Conservation (phyloP, 495 filamentous ascomycete genomes). For the Penicillium verhagenii region DNA sequence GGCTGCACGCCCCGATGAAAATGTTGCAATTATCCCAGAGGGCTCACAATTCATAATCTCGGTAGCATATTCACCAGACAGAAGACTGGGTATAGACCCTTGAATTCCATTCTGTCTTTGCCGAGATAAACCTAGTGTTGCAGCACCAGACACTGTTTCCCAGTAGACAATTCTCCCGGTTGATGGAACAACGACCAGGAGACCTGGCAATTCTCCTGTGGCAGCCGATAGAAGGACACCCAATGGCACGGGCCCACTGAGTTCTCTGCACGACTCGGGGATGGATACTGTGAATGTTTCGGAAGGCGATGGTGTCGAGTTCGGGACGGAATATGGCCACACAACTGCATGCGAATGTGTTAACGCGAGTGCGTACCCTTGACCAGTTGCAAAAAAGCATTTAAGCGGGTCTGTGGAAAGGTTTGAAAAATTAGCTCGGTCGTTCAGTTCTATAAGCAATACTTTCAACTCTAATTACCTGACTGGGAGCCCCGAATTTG, state of each 20-base stretch:
- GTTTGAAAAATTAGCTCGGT: background rate
- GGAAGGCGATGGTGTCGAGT: conserved; percentile 56
- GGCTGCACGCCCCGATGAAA: conserved; percentile 80
- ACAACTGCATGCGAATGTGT: conserved; percentile 78
- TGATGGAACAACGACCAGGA: conserved; percentile 78
- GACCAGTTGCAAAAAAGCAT: conserved; percentile 62
- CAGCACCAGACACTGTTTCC: conserved; percentile 86
- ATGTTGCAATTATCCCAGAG: conserved; percentile 77
- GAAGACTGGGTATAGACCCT: conserved; percentile 65
- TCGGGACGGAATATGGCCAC: conserved; percentile 71
- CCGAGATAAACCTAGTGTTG: conserved; percentile 69
- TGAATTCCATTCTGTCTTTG: conserved; percentile 78
- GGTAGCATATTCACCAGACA: conserved; percentile 72
- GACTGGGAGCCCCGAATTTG: conserved; percentile 60
- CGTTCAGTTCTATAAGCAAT: conserved; percentile 8
- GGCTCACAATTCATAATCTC: conserved; percentile 80
- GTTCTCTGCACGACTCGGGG: conserved; percentile 65
- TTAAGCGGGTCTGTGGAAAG: conserved; percentile 28
- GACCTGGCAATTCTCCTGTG: conserved; percentile 71
- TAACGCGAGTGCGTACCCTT: conserved; percentile 73
- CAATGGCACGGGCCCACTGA: conserved; percentile 67
- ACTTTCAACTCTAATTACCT: conserved; percentile 42
- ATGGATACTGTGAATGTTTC: conserved; percentile 75
- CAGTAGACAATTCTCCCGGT: conserved; percentile 88
- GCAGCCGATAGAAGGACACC: conserved; percentile 77